Conservation (phyloP, 495 filamentous ascomycete species). For the Penicillium manginii region DNA sequence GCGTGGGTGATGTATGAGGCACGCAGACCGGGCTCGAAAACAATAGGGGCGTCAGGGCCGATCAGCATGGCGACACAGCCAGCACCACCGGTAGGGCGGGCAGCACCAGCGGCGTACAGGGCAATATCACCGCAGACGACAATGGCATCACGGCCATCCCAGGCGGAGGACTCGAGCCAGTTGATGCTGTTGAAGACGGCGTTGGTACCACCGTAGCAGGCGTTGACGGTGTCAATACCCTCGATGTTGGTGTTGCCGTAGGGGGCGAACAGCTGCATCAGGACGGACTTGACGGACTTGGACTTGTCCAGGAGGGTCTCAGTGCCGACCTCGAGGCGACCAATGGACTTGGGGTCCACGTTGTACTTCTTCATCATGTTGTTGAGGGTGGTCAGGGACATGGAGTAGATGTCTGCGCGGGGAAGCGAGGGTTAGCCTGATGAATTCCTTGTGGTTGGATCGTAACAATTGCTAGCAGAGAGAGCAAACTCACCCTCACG, state of each 20-base stretch:
- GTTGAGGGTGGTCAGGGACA: slow-evolving; percentile 85
- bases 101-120: slow-evolving; percentile 94
- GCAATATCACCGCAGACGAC: slow-evolving; percentile 97
- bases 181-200: slow-evolving; percentile 96
- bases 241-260: slow-evolving; percentile 90
- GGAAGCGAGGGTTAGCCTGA: slow-evolving; percentile 6
- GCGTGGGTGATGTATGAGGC: slow-evolving; percentile 92
- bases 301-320: slow-evolving; percentile 99
- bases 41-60: slow-evolving; percentile 89
- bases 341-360: slow-evolving; percentile 87
- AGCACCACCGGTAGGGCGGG: slow-evolving; percentile 93
- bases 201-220: slow-evolving; percentile 98
- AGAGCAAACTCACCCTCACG: slow-evolving; percentile 74
- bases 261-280: slow-evolving; percentile 94
- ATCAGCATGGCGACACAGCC: slow-evolving; percentile 94
- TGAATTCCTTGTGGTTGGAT: not conserved
- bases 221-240: slow-evolving; percentile 95
- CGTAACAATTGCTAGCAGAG: not conserved
- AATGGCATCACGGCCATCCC: slow-evolving; percentile 94
- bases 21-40: slow-evolving; percentile 88
- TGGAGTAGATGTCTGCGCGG: slow-evolving; percentile 90
- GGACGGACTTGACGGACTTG: slow-evolving; percentile 99
- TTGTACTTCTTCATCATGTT: slow-evolving; percentile 91
- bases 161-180: slow-evolving; percentile 97
- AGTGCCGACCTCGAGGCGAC: slow-evolving; percentile 94